Evolutionary conservation across 1,139 yeast species (phyloP).

Genomic region (Saccharomycopsis crataegensis): DNA sequence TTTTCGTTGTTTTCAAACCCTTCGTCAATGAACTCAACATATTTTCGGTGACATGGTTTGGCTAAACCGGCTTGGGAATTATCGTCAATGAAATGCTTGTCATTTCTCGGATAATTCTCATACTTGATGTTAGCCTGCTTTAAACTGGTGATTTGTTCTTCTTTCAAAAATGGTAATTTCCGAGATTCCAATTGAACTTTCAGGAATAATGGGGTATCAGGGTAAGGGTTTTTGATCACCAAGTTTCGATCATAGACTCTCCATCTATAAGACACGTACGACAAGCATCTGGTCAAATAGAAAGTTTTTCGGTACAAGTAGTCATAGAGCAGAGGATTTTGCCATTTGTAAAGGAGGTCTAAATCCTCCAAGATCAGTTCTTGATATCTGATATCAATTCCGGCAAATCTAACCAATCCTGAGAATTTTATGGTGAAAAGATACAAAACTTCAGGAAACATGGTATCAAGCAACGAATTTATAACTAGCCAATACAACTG

Average conservation of each 20-base stretch:
- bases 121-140: not conserved
- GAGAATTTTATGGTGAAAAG: constrained; percentile 8
- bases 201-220: constrained; percentile 2
- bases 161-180: constrained; percentile 3
- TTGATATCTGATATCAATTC: constrained; percentile 4
- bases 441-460: constrained; percentile 9
- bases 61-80: not conserved
- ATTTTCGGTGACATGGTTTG: not conserved
- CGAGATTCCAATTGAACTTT: constrained; percentile 3
- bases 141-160: not conserved
- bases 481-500: constrained; percentile 6
- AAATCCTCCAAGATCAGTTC: constrained; percentile 1
- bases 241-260: constrained; percentile 2
- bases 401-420: not conserved
- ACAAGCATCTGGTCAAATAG: constrained; percentile 7
- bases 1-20: constrained; percentile 1
- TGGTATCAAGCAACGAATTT: constrained; percentile 4
- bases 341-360: not conserved
- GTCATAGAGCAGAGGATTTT: not conserved
- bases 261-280: constrained; percentile 8
- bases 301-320: not conserved
- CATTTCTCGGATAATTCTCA: constrained; percentile 12
- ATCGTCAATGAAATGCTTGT: constrained; percentile 1
- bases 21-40: constrained; percentile 1
- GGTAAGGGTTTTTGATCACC: constrained; percentile 6